Conservation (phyloP, 1,139 yeast genomes). For the Geotrichum aggregatum region DNA sequence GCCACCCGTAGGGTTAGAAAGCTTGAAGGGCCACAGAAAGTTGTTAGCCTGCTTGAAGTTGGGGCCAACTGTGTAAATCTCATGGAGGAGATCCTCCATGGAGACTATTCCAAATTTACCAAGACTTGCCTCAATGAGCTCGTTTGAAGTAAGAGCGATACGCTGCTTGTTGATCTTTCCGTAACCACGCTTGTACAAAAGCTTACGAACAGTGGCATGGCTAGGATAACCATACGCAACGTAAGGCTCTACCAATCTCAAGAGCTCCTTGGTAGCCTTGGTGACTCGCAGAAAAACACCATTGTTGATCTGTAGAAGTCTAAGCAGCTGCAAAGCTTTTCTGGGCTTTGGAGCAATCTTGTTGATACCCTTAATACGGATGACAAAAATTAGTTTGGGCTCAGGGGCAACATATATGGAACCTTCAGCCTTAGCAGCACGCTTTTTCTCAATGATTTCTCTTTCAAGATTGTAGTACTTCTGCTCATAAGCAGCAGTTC, state of each 20-base stretch:
- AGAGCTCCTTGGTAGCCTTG: constrained; percentile 96
- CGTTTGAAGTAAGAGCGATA: constrained; percentile 81
- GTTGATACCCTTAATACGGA: constrained; percentile 99
- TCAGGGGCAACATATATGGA: constrained; percentile 83
- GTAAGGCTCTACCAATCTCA: constrained; percentile 98
- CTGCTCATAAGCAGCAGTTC: constrained; percentile 97
- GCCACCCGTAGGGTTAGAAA: constrained; percentile 99
- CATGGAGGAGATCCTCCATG: constrained; percentile 97
- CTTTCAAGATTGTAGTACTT: constrained; percentile 96
- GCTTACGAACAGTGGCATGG: constrained; percentile 90
- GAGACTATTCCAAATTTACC: constrained; percentile 97
- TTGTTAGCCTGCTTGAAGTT: constrained; percentile 99
- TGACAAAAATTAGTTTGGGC: constrained; percentile 91
- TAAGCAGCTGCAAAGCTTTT: constrained; percentile 96
- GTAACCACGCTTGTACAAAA: constrained; percentile 99
- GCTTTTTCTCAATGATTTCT: constrained; percentile 85
- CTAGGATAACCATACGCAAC: constrained; percentile 99
- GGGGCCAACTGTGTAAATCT: constrained; percentile 97
- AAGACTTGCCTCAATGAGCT: constrained; percentile 87
- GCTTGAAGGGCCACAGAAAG: constrained; percentile 99
- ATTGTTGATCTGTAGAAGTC: constrained; percentile 96
- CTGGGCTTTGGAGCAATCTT: constrained; percentile 99
- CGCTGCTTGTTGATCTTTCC: constrained; percentile 99
- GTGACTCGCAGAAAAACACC: constrained; percentile 98
- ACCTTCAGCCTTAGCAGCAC: constrained; percentile 95